Percentiles rank a stretch among this genome's conserved stretches.
These are phyloP conservation scores for Melampsora occidentalis DNA, from an alignment of 1,284 basidiomycete genomes.

Conservation along the genomic window DNA sequence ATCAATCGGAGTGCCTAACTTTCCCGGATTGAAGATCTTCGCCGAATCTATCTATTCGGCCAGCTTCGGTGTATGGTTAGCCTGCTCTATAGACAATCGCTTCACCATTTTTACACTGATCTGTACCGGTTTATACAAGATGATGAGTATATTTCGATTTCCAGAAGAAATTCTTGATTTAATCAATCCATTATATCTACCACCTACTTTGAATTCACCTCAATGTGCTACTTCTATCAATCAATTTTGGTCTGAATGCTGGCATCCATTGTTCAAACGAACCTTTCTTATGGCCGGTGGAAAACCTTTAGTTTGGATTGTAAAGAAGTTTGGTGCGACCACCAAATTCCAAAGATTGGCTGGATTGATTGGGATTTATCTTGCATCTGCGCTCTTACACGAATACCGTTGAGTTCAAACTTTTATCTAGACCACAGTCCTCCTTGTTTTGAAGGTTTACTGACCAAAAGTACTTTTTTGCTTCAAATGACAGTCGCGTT, in stretches of 20 bases:
- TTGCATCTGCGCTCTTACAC: too few relatives aligned
- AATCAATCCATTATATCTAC: neutral
- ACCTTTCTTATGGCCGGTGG: conserved; percentile 1
- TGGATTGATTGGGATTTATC: too few relatives aligned
- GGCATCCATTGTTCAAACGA: neutral
- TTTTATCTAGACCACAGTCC: too few relatives aligned
- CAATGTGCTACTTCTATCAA: neutral
- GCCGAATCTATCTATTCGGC: neutral
- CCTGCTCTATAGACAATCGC: neutral
- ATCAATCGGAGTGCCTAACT: conserved; percentile 6
- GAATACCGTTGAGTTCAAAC: too few relatives aligned
- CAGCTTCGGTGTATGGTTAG: neutral
- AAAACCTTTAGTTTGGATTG: conserved; percentile 3
- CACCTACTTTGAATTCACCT: neutral
- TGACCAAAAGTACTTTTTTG: too few relatives aligned
- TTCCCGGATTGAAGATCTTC: conserved; percentile 4
- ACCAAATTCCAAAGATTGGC: too few relatives aligned
- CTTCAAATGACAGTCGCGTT: neutral
- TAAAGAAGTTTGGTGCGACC: too few relatives aligned
- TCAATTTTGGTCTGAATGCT: neutral
- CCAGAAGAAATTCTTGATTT: neutral
- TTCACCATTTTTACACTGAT: neutral
- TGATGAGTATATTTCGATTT: neutral
- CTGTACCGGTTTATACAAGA: neutral
- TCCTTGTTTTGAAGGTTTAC: too few relatives aligned